Evolutionary conservation across 768 basidiomycete genomes (phyloP).

Genomic region (Paxillus ammoniavirescens): DNA sequence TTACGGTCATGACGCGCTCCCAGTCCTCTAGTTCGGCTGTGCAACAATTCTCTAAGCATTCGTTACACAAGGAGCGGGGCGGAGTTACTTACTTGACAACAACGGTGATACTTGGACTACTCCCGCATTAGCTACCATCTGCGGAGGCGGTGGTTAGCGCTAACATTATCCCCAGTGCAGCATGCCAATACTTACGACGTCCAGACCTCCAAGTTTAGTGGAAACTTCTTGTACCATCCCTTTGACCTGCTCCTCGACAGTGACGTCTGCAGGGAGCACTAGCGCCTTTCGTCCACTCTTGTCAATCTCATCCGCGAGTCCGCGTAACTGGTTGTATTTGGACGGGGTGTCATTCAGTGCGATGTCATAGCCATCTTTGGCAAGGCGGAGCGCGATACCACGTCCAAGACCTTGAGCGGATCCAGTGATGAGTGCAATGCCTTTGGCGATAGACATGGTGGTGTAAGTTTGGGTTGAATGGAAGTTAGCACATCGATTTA

Average conservation of each 20-base stretch:
- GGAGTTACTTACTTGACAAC: slow-evolving; percentile 4
- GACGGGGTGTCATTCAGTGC: slow-evolving; percentile 30
- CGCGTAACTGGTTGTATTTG: slow-evolving; percentile 26
- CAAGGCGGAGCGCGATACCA: slow-evolving; percentile 33
- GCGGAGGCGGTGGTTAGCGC: neutral
- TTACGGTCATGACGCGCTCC: slow-evolving; percentile 42
- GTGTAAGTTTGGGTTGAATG: neutral
- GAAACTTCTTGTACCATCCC: slow-evolving; percentile 33
- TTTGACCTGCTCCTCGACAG: slow-evolving; percentile 41
- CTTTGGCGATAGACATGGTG: slow-evolving; percentile 22
- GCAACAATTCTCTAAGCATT: neutral
- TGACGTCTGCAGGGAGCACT: slow-evolving; percentile 38
- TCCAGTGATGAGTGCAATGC: slow-evolving; percentile 37
- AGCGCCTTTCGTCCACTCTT: slow-evolving; percentile 26
- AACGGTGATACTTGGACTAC: neutral
- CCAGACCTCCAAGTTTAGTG: slow-evolving; percentile 39
- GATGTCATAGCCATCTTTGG: slow-evolving; percentile 32
- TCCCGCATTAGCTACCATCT: slow-evolving; percentile 31
- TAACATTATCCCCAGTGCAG: neutral
- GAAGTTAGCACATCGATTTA: neutral
- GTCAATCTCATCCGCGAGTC: slow-evolving; percentile 28
- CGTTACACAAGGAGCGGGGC: neutral
- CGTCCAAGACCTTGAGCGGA: slow-evolving; percentile 30
- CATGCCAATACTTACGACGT: slow-evolving; percentile 38
- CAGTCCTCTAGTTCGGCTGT: slow-evolving; percentile 36